Evolutionary conservation across 495 filamentous ascomycete species (phyloP), one percentile per base, ranked within the genome.

Genomic region (Cercophora scortea): DNA sequence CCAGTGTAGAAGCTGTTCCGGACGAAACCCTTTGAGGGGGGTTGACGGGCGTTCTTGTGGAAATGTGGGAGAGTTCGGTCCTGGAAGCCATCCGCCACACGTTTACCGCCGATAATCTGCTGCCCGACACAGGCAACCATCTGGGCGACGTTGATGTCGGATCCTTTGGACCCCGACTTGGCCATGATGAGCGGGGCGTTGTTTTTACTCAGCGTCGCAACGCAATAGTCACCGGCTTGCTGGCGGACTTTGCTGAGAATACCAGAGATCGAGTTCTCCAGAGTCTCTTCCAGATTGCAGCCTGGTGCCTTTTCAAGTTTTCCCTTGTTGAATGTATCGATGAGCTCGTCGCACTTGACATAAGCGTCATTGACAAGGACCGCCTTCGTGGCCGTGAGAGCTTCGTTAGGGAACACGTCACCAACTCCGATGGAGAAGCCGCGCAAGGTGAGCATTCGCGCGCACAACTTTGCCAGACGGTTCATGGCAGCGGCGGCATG

Each of bases 51-150:
- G 59, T 89, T 89, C 66, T 96, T 97, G 15, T 89, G 86, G 67
- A 97, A 98, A 68, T 97, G 94, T 35, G 94, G 94, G 16, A 97
- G 69, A 39, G 84, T 95, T 54, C 93, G 83, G 68, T 97, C 89
- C 62, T 97, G 90, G 74, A 98, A 98, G 17, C 93, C 93, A 71
- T 97, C 89, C 39, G 87, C 80, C 18, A 98, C 93, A 82, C 93
- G 92, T 60, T 87, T 83, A 47, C 90, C 90, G 39, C 84, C 84
- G 61, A 98, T 97, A 77, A 96, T 96, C 61, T 98, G 93, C 67
- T 98, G 93, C 53, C 93, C 93, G 58, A 98, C 93, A 56, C 89
- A 85, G 35, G 94, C 90, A 65, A 97, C 85, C 93, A 98, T 98
- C 73, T 98, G 93, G 19, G 94, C 92, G 45, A 98, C 93, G 74